phyloP scores from a whole-genome alignment of 2,329 filamentous ascomycete species.

The Scolecobasidium constrictum region DNA sequence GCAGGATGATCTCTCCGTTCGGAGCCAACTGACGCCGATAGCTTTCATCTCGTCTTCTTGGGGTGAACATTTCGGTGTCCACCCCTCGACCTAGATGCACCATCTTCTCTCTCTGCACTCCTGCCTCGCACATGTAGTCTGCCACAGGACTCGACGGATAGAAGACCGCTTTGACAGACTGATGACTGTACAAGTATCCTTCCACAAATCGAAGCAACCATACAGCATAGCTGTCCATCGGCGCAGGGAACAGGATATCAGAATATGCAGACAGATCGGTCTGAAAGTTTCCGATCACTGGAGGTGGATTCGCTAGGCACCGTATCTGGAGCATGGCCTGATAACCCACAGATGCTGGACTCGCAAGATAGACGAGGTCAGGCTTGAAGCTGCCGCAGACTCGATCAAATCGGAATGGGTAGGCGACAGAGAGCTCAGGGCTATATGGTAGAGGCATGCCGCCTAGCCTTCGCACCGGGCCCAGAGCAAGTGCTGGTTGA shows the following conservation, averaged over 20 bases:
- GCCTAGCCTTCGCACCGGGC: conserved; percentile 46
- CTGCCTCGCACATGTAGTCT: conserved; percentile 47
- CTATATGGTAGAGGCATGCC: conserved; percentile 62
- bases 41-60: conserved; percentile 37
- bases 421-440: conserved; percentile 58
- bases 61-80: conserved; percentile 51
- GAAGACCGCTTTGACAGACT: conserved; percentile 54
- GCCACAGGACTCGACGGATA: conserved; percentile 56
- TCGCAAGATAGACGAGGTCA: conserved; percentile 59
- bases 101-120: conserved; percentile 46
- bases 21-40: conserved; percentile 47
- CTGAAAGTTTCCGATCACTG: conserved; percentile 59
- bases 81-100: conserved; percentile 54
- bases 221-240: conserved; percentile 50
- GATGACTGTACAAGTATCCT: conserved; percentile 53
- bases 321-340: conserved; percentile 60
- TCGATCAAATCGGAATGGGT: conserved; percentile 54
- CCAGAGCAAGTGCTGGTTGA: conserved; percentile 22
- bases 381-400: conserved; percentile 52
- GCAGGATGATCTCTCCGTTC: conserved; percentile 51
- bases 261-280: conserved; percentile 61
- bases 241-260: conserved; percentile 55
- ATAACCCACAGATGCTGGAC: conserved; percentile 58
- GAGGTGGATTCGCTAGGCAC: conserved; percentile 45
- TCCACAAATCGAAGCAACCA: conserved; percentile 53